Percentiles rank a stretch among this genome's conserved stretches.
Evolutionary conservation across 2,329 filamentous ascomycete genomes (phyloP).

Genomic region (Arthrobotrys sinensis): DNA sequence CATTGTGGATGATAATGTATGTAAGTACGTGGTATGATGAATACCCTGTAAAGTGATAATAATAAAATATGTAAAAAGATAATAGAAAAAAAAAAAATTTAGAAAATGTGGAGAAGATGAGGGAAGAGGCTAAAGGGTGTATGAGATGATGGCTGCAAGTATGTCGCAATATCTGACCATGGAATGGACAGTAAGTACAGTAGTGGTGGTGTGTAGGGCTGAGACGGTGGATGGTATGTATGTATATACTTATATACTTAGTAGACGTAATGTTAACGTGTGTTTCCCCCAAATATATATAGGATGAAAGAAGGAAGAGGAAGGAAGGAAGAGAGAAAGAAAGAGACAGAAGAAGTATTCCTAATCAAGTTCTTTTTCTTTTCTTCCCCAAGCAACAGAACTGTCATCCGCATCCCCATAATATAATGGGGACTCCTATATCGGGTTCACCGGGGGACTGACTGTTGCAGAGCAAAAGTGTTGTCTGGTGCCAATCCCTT

Average conservation of each 20-base stretch:
- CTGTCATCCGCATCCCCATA: conserved; percentile 25
- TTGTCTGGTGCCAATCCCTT: conserved; percentile 45
- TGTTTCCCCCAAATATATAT: no score
- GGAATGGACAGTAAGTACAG: neutral
- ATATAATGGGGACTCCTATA: conserved; percentile 35
- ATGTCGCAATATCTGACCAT: conserved; percentile 52
- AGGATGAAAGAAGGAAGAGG: conserved; percentile 6
- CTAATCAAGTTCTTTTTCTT: conserved; percentile 18
- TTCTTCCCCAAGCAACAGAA: conserved; percentile 25
- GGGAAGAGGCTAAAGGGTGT: conserved; percentile 25
- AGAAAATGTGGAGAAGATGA: conserved; percentile 33
- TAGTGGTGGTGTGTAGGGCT: conserved; percentile 3
- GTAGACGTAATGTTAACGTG: no score
- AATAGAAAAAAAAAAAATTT: conserved; percentile 6
- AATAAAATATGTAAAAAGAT: neutral
- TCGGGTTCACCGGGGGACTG: conserved; percentile 23
- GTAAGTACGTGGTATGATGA: conserved; percentile 5
- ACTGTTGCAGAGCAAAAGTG: conserved; percentile 47
- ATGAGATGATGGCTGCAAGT: conserved; percentile 44
- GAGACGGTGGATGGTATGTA: neutral
- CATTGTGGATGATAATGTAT: conserved; percentile 17
- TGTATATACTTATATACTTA: neutral
- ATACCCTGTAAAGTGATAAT: conserved; percentile 5
- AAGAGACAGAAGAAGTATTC: conserved; percentile 23
- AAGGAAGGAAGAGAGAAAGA: conserved; percentile 12